Evolutionary conservation across 805 yeast genomes (phyloP), one percentile per base, ranked within the genome.

Genomic region (Ogataea paraovalis): DNA sequence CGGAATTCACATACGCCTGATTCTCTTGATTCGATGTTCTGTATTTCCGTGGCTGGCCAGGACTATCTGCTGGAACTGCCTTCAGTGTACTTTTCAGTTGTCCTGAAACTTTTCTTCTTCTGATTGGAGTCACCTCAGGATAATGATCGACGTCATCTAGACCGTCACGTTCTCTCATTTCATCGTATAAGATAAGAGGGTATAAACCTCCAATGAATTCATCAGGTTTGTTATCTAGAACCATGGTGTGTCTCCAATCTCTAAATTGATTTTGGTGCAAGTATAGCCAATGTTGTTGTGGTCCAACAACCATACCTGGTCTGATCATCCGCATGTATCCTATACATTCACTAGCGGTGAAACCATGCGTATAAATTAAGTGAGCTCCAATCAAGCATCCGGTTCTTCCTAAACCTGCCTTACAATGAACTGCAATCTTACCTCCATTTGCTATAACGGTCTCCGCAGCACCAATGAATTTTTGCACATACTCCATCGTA

Each of bases 281-380:
- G 62, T 94, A 94, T 49, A 94, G 75, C 99, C 99, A 94, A 70
- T 94, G 99, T 65, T 94, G 99, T 67, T 94, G 99, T 2, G 99
- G 99, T 0, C 99, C 99, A 27, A 94, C 99, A n/a, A 94, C 97
- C 99, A 94, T 94, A 38, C 99, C 99, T 0, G 99, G 99, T 56
- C 99, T 80, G 53, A 94, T 76, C 79, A 94, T 87, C 65, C 99
- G 78, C 92, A 94, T 87, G 63, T 90, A 94, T 1, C 92, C 96
- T 58, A 94, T 94, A 67, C 96, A 94, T 67, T 94, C 99, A 64
- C 80, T 86, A 2, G 99, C 99, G 4, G 98, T 94, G 64, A 94
- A 94, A 0, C 97, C 97, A 65, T 92, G 94, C 2, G 96, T 89
- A 64, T 94, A 94, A 43, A 94, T 94, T 55, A 94, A 74, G 67